Evolutionary conservation across 1,139 yeast genomes (phyloP), one percentile per base, ranked within the genome.

Genomic region (Protomyces inundatus): DNA sequence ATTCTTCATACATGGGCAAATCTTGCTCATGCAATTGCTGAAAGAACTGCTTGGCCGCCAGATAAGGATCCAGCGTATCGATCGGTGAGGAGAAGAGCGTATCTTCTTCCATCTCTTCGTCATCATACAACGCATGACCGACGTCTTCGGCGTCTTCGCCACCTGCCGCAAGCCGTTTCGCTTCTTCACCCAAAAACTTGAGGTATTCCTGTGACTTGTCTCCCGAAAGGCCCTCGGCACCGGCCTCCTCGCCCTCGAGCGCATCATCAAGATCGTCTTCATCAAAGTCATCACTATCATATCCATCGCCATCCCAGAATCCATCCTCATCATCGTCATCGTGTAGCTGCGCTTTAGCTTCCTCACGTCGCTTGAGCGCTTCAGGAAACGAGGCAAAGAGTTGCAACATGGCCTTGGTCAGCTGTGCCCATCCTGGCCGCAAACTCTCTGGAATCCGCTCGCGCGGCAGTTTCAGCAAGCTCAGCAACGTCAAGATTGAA

Each of bases 31-130:
- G 73, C n/a, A 81, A 66, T 5, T 70, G 71, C n/a, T 70, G 61
- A 48, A 83, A 72, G 35, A 76, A 74, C 30, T 80, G 79, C 67
- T 82, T 79, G 72, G 85, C 80, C 4, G 80, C 77, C 4, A 75
- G 74, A 70, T 84, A 85, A 6, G 90, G 82, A 70, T 91, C 85
- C 52, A 91, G 76, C 52, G 78, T 76, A 70, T 93, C 98, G 66
- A 93, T 77, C 0, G 96, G 86, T 1, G 90, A 86, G 59, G 86
- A 84, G 3, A 87, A 82, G 68, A 89, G 80, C 3, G 96, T 91
- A 74, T 93, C 97, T 71, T 90, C 97, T 34, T 81, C 82, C 4
- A 88, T 74, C 6, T 73, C 77, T 52, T 73, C 75, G 40, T 61
- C 66, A 33, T 70, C 72, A 4, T 71, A 71, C 12, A 53, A 64